Evolutionary conservation across 805 yeast genomes (phyloP).

Genomic region (Ogataea thermomethanolica): DNA sequence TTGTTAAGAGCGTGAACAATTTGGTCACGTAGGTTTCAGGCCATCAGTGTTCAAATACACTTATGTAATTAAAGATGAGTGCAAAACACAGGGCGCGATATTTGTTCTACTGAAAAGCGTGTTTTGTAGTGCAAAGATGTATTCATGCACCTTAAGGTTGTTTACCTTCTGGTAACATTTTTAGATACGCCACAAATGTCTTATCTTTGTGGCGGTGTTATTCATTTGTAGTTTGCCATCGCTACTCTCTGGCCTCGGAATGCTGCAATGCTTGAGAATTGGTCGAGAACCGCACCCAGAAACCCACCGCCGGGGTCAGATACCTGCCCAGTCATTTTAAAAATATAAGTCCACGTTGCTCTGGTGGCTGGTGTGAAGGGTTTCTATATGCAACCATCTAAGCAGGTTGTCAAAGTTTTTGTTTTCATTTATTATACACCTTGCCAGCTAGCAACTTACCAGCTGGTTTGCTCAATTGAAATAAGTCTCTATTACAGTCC

Average conservation of each 20-base stretch:
- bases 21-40: conserved; percentile 6
- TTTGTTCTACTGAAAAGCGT: neutral
- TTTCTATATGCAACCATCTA: conserved; percentile 3
- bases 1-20: neutral
- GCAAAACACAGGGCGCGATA: neutral
- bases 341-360: too few relatives aligned
- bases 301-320: too few relatives aligned
- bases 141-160: conserved; percentile 1
- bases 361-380: conserved; percentile 9
- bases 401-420: conserved; percentile 2
- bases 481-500: neutral
- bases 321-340: too few relatives aligned
- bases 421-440: conserved; percentile 7
- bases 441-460: conserved; percentile 8
- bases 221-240: neutral
- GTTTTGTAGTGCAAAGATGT: conserved; percentile 4
- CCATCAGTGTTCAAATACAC: neutral
- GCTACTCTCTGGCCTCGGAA: too few relatives aligned
- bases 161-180: conserved; percentile 2
- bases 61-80: neutral
- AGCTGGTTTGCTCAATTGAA: conserved; percentile 10
- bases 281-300: too few relatives aligned
- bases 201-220: conserved; percentile 7
- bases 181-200: conserved; percentile 4
- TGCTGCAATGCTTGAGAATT: too few relatives aligned